A percentile compares a stretch with the other conserved stretches of the same genome.
Conservation (phyloP, 805 yeast genomes). For the Saturnispora gosingensis region DNA sequence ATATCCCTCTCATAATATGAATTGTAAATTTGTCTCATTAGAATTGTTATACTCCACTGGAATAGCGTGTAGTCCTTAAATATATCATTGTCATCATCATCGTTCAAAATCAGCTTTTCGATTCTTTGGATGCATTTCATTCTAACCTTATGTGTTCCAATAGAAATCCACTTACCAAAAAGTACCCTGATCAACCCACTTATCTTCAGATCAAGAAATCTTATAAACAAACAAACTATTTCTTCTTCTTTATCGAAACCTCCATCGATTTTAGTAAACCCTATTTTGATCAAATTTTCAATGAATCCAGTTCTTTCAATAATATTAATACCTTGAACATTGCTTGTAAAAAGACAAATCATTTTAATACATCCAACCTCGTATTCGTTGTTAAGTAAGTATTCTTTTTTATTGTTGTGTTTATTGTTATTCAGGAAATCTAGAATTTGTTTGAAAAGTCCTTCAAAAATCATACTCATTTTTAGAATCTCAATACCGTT, state of each 20-base stretch:
- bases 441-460: constrained; percentile 44
- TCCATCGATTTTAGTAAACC: constrained; percentile 21
- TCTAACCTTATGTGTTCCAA: background rate
- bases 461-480: constrained; percentile 57
- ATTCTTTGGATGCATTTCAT: background rate
- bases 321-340: background rate
- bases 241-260: background rate
- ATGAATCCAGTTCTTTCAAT: constrained; percentile 73
- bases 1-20: background rate
- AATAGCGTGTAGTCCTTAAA: background rate
- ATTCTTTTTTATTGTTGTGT: background rate
- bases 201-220: constrained; percentile 48
- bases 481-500: constrained; percentile 29
- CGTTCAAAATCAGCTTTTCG: background rate
- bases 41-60: constrained; percentile 6
- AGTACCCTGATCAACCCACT: constrained; percentile 58
- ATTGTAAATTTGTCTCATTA: constrained; percentile 5
- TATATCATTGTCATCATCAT: background rate
- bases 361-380: background rate
- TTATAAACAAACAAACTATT: constrained; percentile 37
- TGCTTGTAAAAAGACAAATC: background rate
- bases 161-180: constrained; percentile 23
- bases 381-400: background rate
- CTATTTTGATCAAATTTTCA: constrained; percentile 66
- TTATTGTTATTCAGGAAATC: background rate